Base-by-base conservation (phyloP, 2,329 filamentous ascomycete species). In the Talaromyces sp. region DNA sequence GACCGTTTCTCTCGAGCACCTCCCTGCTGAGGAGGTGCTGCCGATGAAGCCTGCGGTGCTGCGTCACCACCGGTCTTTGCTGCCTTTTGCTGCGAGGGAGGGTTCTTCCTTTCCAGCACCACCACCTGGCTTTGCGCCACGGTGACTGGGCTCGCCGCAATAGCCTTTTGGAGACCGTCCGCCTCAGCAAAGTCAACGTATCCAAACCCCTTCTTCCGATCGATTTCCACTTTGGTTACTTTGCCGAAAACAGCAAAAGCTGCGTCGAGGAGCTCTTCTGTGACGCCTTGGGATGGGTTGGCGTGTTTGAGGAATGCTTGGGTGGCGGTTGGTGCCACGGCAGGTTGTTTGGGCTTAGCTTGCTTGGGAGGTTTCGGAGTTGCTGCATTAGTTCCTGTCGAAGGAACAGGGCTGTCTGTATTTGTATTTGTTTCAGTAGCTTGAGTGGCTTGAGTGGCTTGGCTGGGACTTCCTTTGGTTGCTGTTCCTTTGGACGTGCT, bases 161-260 rank as follows among this genome's bases (percentile, higher is more conserved):
- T 86, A 5, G 93, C 93, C 69, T 90, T 91, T 67, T 85, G 84
- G 27, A 97, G 80, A 10, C 84, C 82, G 9, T 87, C 85, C 0
- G 88, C 82, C 24, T 91, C 87, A 10, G 84, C 83, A 76, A 97
- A 97, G 64, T 96, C 90, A 43, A 96, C 88, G 71, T 97, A 96
- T 2, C 92, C 93, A 68, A 96, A 96, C 0, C 92, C 92, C 74
- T 97, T 97, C 69, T 92, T 89, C 74, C 92, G 92, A 72, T 97
- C 93, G 58, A 97, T 93, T 68, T 97, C 93, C 19, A 96, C 90
- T 65, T 86, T 88, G 0, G 85, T 85, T 52, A 97, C 84, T 1
- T 83, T 74, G 1, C 93, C 93, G 67, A 91, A 96, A 0, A 78
- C 75, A 51, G 87, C 82, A 70, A 97, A 85, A 0, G 89, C 87